Base-by-base conservation (phyloP, 441 rosid genomes). In the Adansonia grandidieri region DNA sequence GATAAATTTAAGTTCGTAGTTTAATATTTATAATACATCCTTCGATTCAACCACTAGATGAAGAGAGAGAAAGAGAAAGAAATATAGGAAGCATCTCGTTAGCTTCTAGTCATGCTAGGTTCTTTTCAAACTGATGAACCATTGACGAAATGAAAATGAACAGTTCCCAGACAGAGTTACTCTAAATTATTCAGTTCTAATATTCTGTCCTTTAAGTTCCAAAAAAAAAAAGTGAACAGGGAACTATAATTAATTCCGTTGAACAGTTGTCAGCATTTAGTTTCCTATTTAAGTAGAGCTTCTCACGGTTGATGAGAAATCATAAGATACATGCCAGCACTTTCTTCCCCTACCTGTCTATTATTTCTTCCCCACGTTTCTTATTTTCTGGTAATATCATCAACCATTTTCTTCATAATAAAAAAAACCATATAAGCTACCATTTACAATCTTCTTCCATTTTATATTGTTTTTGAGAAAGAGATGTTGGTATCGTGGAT, bases 261-360 rank as follows among this genome's bases (percentile, higher is more conserved):
- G 78, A 60, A 68, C 75, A 77, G 82, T 81, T 84, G 78, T 78
- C 78, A 69, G 74, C 76, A 60, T 76, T 37, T 66, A 78, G 81
- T 75, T 83, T 83, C 85, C 90, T 91, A 91, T 90, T 83, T 91
- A 92, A 89, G 85, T 78, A 72, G 82, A 71, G 74, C 71, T 85
- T 80, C 68, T 81, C 63, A 68, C 68, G 78, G 80, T 83, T 84
- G 83, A 83, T 85, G 80, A 85, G 88, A 88, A 37, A 80, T 79
- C 88, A 60, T 74, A 14, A 54, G 73, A 67, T 57, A 77, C 66
- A 84, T 77, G 87, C 90, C 88, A 90, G 85, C 91, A 83, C 82
- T 82, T 77, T 64, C 86, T 85, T 80, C 89, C 84, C 80, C 48
- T 79, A 63, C 61, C 80, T 83, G 83, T 81, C 87, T 82, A 76